Base-by-base conservation (phyloP, 1,139 yeast genomes). In the Blastobotrys persicus region DNA sequence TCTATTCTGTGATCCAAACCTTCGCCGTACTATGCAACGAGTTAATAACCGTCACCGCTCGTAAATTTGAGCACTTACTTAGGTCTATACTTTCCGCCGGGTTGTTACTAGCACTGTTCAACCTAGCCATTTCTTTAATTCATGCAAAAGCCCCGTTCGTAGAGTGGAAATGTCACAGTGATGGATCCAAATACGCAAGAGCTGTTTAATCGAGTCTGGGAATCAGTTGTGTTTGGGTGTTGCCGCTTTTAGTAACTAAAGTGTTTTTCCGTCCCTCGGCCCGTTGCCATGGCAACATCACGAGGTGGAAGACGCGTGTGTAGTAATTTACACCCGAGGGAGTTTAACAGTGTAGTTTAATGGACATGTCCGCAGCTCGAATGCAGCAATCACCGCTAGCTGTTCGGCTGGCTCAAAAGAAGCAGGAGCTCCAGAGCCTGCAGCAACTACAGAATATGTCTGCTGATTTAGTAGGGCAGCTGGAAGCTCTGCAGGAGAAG, bases 361-460 rank as follows among this genome's bases (percentile, higher is more conserved):
- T 26, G 20, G 17, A 26, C 9, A 39, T 23, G 42, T 31, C 23
- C n/a, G 18, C 14, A 14, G 19, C 38, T 26, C 40, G 23, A 40
- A 4, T 31, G 4, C 33, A 14, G 33, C 37, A 53, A n/a, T 34
- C 51, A 3, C 49, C 59, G 34, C 55, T 66, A 45, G 56, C 65
- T n/a, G 45, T 54, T 7, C 51, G 61, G 38, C 56, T 69, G 42
- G 63, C 61, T 12, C 68, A 63, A 48, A 81, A 81, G 60, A 63
- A 76, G 49, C 74, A 72, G 3, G 87, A 82, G 58, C 73, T 83
- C 32, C 78, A 72, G 47, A 69, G 72, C 53, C 66, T 82, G 35
- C 74, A 71, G 43, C 78, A 79, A 57, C 72, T 83, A 33, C 73
- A 76, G 48, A 67, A 67, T 20, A 71, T 76, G 42, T 80, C 85